phyloP scores from a whole-genome alignment of 805 yeast genomes.

The Schwanniomyces sp. region DNA sequence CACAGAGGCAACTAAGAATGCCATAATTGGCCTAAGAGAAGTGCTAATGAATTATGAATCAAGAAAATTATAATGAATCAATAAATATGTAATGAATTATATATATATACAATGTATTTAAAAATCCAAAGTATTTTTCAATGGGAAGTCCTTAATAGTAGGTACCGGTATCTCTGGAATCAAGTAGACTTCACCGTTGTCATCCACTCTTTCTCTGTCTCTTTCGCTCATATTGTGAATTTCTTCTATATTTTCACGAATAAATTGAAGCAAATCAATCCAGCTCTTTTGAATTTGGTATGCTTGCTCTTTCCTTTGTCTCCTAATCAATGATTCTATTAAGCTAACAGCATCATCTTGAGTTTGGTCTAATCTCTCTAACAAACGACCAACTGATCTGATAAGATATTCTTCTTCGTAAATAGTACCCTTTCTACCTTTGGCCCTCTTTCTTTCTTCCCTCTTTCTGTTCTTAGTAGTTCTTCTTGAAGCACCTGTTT shows the following conservation, averaged over 20 bases:
- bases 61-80: not conserved
- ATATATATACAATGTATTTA: conserved; percentile 18
- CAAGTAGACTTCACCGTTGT: conserved; percentile 78
- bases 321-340: conserved; percentile 73
- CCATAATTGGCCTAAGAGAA: conserved; percentile 36
- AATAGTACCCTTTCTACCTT: conserved; percentile 96
- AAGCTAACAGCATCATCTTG: conserved; percentile 71
- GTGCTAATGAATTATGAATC: conserved; percentile 5
- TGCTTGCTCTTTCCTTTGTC: conserved; percentile 76
- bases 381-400: conserved; percentile 80
- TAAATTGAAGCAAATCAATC: conserved; percentile 52
- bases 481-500: conserved; percentile 91
- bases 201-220: conserved; percentile 87
- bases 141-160: conserved; percentile 60
- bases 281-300: conserved; percentile 71
- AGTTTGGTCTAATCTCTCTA: conserved; percentile 77
- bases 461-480: conserved; percentile 91
- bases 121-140: conserved; percentile 57
- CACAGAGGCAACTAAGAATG: conserved; percentile 44
- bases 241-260: conserved; percentile 66
- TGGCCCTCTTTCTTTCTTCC: conserved; percentile 92
- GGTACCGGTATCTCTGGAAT: conserved; percentile 79
- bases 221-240: conserved; percentile 79
- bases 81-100: not conserved
- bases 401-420: conserved; percentile 96